A percentile compares a stretch with the other conserved stretches of the same genome.
phyloP scores from a whole-genome alignment of 306 rosid species.

The Prinsepia uniflora region DNA sequence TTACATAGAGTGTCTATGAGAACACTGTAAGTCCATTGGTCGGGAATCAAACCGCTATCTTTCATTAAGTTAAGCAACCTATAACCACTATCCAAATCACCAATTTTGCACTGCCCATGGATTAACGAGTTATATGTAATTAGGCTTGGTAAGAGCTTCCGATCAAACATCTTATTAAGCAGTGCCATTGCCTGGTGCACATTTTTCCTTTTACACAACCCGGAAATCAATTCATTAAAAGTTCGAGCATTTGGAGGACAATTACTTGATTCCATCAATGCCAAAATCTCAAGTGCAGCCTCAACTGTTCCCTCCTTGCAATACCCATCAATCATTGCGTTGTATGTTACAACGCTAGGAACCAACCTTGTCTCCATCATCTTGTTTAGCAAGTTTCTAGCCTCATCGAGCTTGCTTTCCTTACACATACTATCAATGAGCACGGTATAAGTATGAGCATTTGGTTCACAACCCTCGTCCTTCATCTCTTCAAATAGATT shows the following conservation, averaged over 20 bases:
- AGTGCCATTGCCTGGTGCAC: slow-evolving; percentile 76
- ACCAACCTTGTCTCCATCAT: slow-evolving; percentile 64
- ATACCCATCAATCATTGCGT: slow-evolving; percentile 69
- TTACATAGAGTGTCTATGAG: slow-evolving; percentile 56
- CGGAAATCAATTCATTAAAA: slow-evolving; percentile 66
- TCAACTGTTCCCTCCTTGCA: slow-evolving; percentile 57
- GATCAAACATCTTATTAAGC: slow-evolving; percentile 55
- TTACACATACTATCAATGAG: slow-evolving; percentile 56
- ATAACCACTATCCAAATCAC: slow-evolving; percentile 57
- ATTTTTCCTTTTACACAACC: slow-evolving; percentile 55
- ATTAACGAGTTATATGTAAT: slow-evolving; percentile 70
- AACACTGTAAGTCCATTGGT: slow-evolving; percentile 53
- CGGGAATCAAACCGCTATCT: slow-evolving; percentile 61
- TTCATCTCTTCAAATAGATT: slow-evolving; percentile 51
- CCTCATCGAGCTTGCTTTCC: slow-evolving; percentile 50
- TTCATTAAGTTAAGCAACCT: slow-evolving; percentile 66
- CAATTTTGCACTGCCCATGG: slow-evolving; percentile 64
- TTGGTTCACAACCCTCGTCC: slow-evolving; percentile 57
- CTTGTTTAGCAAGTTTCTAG: slow-evolving; percentile 34
- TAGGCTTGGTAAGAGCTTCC: slow-evolving; percentile 48
- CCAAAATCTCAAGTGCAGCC: slow-evolving; percentile 52
- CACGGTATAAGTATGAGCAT: slow-evolving; percentile 65
- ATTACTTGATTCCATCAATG: slow-evolving; percentile 54
- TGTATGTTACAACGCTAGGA: slow-evolving; percentile 55
- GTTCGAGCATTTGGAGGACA: slow-evolving; percentile 61